Conservation (phyloP, 441 rosid genomes). For the Gossypium aridum region DNA sequence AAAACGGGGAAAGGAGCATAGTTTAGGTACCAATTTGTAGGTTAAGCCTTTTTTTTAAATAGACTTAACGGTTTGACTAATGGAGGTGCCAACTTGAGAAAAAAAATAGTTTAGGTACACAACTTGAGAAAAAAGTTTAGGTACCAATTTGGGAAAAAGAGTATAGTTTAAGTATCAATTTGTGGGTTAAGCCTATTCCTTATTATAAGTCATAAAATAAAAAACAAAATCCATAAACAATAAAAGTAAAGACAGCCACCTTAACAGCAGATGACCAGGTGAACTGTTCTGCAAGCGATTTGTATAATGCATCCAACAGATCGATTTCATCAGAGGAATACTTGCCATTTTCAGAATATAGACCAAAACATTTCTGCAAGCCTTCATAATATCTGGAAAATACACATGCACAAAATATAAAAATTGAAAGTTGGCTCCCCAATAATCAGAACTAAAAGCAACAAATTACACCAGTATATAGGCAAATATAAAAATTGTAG, state of each 20-base stretch:
- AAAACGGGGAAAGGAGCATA: no score
- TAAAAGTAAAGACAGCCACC: conserved; percentile 30
- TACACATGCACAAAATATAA: neutral
- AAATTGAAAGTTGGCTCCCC: neutral
- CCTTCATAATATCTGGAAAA: conserved; percentile 84
- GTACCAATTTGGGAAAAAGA: no score
- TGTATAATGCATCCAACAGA: conserved; percentile 68
- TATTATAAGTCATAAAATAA: neutral
- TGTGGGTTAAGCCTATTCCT: neutral
- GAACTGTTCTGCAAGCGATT: conserved; percentile 64
- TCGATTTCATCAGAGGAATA: conserved; percentile 74
- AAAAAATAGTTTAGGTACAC: no score
- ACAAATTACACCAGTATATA: neutral
- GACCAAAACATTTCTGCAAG: conserved; percentile 76
- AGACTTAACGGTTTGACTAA: no score
- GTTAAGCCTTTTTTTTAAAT: no score
- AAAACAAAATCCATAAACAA: neutral
- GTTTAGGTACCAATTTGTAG: no score
- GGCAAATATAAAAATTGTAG: neutral
- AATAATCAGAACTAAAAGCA: neutral
- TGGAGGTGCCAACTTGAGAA: no score
- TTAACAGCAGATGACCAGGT: conserved; percentile 95
- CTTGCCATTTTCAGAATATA: conserved; percentile 51
- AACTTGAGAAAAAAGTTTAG: no score
- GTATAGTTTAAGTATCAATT: no score